These are phyloP conservation scores for Juncus effusus DNA, from an alignment of 176 grass and related monocot species.

Conservation along the genomic window DNA sequence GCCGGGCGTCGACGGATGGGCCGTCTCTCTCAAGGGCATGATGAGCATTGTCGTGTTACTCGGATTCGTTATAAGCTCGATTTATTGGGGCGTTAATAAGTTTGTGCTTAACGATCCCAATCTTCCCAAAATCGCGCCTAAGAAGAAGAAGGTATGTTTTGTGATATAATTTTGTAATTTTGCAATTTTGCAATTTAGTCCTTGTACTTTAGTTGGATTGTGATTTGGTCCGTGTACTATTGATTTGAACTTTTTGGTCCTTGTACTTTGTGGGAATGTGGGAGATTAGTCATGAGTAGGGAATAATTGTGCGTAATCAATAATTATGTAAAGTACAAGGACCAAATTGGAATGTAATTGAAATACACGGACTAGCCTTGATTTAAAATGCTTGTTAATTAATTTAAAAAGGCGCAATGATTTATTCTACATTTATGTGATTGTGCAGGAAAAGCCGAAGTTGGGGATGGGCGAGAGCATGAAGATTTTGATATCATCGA, in stretches of 20 bases:
- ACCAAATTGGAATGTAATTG: no score
- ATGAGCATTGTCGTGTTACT: slow-evolving; percentile 94
- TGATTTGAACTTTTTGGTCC: no score
- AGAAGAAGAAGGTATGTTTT: slow-evolving; percentile 76
- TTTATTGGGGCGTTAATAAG: slow-evolving; percentile 87
- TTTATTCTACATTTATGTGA: no score
- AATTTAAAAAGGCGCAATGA: no score
- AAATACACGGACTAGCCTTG: no score
- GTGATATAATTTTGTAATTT: slow-evolving; percentile 14
- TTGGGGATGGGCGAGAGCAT: slow-evolving; percentile 88
- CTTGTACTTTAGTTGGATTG: no score
- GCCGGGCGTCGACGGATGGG: slow-evolving; percentile 92
- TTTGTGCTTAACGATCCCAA: slow-evolving; percentile 64
- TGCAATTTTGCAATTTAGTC: neutral
- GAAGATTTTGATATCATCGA: slow-evolving; percentile 88
- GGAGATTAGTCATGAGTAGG: no score
- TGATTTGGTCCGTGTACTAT: no score
- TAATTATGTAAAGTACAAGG: no score
- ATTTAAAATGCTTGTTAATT: no score
- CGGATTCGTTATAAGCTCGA: slow-evolving; percentile 59
- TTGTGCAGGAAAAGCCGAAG: slow-evolving; percentile 80
- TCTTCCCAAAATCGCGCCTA: slow-evolving; percentile 51
- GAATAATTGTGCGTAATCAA: no score
- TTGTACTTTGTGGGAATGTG: no score
- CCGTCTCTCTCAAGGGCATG: slow-evolving; percentile 84